Conservation (phyloP, 1,284 basidiomycete genomes). For the Gomphus bonarii region DNA sequence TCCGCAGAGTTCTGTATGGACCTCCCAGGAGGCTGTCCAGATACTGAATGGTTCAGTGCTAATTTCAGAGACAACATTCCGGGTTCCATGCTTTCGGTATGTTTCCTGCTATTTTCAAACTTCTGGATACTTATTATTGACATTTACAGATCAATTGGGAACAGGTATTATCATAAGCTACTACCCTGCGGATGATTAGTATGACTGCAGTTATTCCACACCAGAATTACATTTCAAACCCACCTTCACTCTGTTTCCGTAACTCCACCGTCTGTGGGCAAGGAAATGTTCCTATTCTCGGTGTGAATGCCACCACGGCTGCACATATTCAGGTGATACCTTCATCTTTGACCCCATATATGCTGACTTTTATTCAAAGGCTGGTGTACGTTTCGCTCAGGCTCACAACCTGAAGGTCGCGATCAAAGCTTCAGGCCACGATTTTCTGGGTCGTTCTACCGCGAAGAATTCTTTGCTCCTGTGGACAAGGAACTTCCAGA, state of each 20-base stretch:
- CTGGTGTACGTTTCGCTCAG: conserved; percentile 19
- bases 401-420: conserved; percentile 19
- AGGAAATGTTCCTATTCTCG: conserved; percentile 17
- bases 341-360: neutral
- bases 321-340: conserved; percentile 17
- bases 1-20: conserved; percentile 2
- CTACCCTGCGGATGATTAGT: neutral
- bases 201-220: neutral
- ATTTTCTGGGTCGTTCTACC: conserved; percentile 24
- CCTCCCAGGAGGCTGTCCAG: conserved; percentile 1
- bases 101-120: neutral
- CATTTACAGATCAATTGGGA: conserved; percentile 6
- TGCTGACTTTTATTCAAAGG: conserved; percentile 11
- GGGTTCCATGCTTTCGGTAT: conserved; percentile 2
- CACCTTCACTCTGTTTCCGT: conserved; percentile 15
- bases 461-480: conserved; percentile 21
- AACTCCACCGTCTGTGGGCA: conserved; percentile 16
- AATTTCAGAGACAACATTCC: conserved; percentile 4
- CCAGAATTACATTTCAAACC: conserved; percentile 16
- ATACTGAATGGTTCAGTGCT: conserved; percentile 1
- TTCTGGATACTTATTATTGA: neutral
- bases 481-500: conserved; percentile 18
- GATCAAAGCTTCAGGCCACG: conserved; percentile 25
- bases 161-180: conserved; percentile 1
- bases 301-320: conserved; percentile 16